Evolutionary conservation across 345 rosid genomes (phyloP), one percentile per base, ranked within the genome.

Genomic region (Dipteronia sinensis): DNA sequence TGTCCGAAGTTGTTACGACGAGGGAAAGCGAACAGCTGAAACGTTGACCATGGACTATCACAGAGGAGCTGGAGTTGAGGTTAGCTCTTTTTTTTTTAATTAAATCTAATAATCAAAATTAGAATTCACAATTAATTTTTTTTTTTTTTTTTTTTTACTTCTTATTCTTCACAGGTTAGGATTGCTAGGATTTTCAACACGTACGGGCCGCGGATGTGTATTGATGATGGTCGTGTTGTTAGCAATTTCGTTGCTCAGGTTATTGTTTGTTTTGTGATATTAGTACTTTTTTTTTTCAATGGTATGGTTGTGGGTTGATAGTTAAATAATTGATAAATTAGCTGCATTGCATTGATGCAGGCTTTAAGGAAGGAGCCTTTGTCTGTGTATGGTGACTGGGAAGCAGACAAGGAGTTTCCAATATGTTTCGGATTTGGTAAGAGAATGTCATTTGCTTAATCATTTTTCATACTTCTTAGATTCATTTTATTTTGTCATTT

Each of bases 231-330:
- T 70, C 97, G 98, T 72, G 99, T 96, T 68, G 99, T 96, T 67
- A 96, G 99, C 82, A 96, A 96, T 77, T 96, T 96, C 70, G 99
- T 94, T 80, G 98, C 99, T 20, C 98, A 96, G 98, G 99, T 93
- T 55, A 40, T 69, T 44, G n/a, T 64, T 38, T 42, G 16, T 64
- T 38, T 42, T 17, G 7, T 61, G 15, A 68, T 38, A 9, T 9
- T 31, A 6, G 4, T 0, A 38, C 8, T 9, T 56, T 25, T 40
- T 40, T 8, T 16, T 12, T 11, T 25, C 44, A 40, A 40, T 40
- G 44, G 44, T 40, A n/a, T 44, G 23, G 58, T 5, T 51, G 42
- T 49, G 10, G 75, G 65, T 10, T 61, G 65, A 29, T 65, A 47
- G 47, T n/a, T n/a, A n/a, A n/a, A n/a, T n/a, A n/a, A n/a, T n/a